Evolutionary conservation across 805 yeast species (phyloP), one percentile per base, ranked within the genome.

Genomic region (Candida patagonica): DNA sequence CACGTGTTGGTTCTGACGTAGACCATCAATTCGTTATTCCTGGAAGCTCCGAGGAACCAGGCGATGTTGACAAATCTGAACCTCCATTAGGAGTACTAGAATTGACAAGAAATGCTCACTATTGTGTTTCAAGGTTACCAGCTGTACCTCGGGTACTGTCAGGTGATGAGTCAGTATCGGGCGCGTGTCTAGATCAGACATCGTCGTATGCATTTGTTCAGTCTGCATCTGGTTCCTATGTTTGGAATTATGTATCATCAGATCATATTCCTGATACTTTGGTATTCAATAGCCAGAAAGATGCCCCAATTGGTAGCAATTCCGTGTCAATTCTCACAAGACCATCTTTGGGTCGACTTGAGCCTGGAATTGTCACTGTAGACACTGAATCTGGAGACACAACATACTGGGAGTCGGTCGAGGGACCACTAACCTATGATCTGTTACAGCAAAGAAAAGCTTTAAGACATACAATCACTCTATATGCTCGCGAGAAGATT

Each of bases 351-450:
- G 76, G 78, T 2, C 52, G 61, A 17, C 44, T 55, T 2, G 68
- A 68, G 38, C 89, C 94, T 0, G 95, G 95, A 7, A 60, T 86
- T 29, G 76, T 81, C 5, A 71, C 80, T 5, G 66, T 84, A 16
- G 74, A 79, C 52, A 65, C 78, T 1, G 55, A 65, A 15, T 50
- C 74, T 0, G 94, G 95, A 0, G 53, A 58, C 15, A 59, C 82
- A 35, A 69, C 71, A 20, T 87, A 78, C 57, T 81, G 80, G 63
- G 94, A 84, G 52, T 74, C 84, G 40, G 75, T 85, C 9, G 79
- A 74, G 46, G 73, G 73, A 43, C 82, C 86, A 0, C 77, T 86
- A 0, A 74, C 84, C 1, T 66, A 74, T 47, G 77, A 82, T 24
- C 57, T 78, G 23, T 63, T 78, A 35, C 61, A 72, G 59, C 33